Conservation (phyloP, 208 protist species). For the Phytomonas sp. region DNA sequence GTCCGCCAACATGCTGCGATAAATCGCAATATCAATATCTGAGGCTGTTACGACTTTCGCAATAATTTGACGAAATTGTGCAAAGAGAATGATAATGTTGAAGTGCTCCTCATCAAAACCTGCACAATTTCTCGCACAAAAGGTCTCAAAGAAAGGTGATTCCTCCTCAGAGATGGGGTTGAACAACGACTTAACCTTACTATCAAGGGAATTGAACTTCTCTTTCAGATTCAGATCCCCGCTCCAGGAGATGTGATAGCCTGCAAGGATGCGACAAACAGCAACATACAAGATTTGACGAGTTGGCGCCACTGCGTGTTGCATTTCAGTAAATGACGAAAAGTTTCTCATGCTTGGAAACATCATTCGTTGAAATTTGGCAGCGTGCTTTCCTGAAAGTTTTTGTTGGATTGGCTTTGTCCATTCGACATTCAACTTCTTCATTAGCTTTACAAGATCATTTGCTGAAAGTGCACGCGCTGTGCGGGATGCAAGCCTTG, state of each 20-base stretch:
- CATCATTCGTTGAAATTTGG: neutral
- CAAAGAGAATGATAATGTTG: conserved; percentile 62
- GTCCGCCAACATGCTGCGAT: conserved; percentile 31
- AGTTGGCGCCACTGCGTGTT: conserved; percentile 55
- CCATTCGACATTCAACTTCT: conserved; percentile 17
- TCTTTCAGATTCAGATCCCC: conserved; percentile 17
- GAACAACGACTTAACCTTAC: conserved; percentile 30
- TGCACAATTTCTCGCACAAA: conserved; percentile 52
- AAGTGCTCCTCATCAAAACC: conserved; percentile 31
- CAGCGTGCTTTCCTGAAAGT: neutral
- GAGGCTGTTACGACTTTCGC: neutral
- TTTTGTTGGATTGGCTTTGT: neutral
- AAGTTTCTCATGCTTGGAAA: conserved; percentile 61
- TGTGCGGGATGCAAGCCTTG: conserved; percentile 40
- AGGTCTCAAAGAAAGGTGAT: conserved; percentile 48
- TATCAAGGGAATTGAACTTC: conserved; percentile 27
- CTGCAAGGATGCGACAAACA: conserved; percentile 24
- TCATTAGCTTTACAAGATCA: conserved; percentile 20
- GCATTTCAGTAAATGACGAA: conserved; percentile 77
- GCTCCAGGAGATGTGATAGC: conserved; percentile 15
- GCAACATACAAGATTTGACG: conserved; percentile 33
- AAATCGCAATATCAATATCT: conserved; percentile 14
- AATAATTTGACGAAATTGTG: conserved; percentile 42
- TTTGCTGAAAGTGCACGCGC: conserved; percentile 27
- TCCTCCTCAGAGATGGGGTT: conserved; percentile 59